Evolutionary conservation across 2,329 filamentous ascomycete genomes (phyloP).

Genomic region (Cordyceps cateniannulata): DNA sequence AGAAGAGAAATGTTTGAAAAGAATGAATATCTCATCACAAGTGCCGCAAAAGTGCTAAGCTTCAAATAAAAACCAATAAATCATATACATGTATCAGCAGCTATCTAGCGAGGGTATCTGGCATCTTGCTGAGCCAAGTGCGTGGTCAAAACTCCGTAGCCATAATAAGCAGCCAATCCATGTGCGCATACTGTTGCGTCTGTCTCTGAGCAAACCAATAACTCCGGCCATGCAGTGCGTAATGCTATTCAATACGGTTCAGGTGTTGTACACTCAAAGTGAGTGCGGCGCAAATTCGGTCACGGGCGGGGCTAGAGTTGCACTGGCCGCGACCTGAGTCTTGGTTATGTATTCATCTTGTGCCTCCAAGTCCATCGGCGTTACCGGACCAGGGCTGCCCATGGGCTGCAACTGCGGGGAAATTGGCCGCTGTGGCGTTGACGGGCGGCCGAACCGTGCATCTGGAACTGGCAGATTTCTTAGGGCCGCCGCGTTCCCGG

Average conservation of each 20-base stretch:
- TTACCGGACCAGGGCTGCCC: conserved; percentile 54
- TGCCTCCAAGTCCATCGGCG: conserved; percentile 49
- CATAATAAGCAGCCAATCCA: not conserved
- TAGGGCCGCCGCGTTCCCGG: conserved; percentile 25
- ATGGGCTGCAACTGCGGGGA: conserved; percentile 46
- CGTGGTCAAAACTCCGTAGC: not conserved
- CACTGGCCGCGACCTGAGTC: not conserved
- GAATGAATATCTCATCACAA: too few species aligned
- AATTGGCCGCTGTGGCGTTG: conserved; percentile 36
- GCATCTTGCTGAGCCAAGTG: not conserved
- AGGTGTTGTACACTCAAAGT: not conserved
- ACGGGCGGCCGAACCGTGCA: conserved; percentile 31
- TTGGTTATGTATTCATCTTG: conserved; percentile 10
- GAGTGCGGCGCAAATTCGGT: conserved; percentile 7
- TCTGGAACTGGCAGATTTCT: conserved; percentile 31
- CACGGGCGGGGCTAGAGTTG: not conserved
- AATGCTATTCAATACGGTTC: not conserved
- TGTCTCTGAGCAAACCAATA: not conserved
- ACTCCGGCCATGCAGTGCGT: conserved; percentile 7
- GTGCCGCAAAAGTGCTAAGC: too few species aligned
- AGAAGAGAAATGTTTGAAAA: too few species aligned
- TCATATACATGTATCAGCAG: not conserved
- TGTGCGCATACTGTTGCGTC: not conserved
- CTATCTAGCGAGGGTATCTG: conserved; percentile 11
- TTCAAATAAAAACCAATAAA: too few species aligned